A percentile compares a stretch with the other conserved stretches of the same genome.
Conservation (phyloP, 129 eudicot genomes). For the Flaveria brownii region DNA sequence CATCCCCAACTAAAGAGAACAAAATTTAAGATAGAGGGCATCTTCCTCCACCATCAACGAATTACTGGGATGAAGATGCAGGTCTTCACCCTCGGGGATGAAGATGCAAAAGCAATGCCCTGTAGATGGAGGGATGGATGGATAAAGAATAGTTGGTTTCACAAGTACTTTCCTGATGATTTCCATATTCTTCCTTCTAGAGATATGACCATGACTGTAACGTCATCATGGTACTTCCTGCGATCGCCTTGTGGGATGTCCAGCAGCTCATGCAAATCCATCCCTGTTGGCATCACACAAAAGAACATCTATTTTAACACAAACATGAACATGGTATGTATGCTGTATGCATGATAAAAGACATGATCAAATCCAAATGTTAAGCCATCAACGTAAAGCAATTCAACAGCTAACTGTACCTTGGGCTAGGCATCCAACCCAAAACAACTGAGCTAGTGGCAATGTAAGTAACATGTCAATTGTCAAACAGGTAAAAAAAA, state of each 20-base stretch:
- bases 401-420: neutral
- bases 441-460: too few relatives aligned
- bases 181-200: slow-evolving; percentile 93
- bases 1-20: slow-evolving; percentile 20
- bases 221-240: slow-evolving; percentile 90
- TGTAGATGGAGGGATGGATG: neutral
- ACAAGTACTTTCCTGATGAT: slow-evolving; percentile 82
- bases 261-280: slow-evolving; percentile 85
- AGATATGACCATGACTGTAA: slow-evolving; percentile 79
- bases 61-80: slow-evolving; percentile 5
- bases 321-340: slow-evolving; percentile 8
- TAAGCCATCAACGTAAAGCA: neutral
- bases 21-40: neutral
- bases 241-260: slow-evolving; percentile 95
- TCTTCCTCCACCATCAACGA: slow-evolving; percentile 13
- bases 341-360: slow-evolving; percentile 12
- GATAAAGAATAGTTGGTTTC: slow-evolving; percentile 17
- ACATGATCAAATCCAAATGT: neutral
- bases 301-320: neutral
- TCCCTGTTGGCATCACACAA: slow-evolving; percentile 45
- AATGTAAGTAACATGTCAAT: too few relatives aligned
- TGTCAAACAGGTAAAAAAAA: too few relatives aligned
- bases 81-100: neutral
- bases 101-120: neutral
- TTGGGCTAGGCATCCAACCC: too few relatives aligned